Percentiles rank a stretch among this genome's conserved stretches.
Evolutionary conservation across 2,329 filamentous ascomycete genomes (phyloP).

Genomic region (Esteya vermicola): DNA sequence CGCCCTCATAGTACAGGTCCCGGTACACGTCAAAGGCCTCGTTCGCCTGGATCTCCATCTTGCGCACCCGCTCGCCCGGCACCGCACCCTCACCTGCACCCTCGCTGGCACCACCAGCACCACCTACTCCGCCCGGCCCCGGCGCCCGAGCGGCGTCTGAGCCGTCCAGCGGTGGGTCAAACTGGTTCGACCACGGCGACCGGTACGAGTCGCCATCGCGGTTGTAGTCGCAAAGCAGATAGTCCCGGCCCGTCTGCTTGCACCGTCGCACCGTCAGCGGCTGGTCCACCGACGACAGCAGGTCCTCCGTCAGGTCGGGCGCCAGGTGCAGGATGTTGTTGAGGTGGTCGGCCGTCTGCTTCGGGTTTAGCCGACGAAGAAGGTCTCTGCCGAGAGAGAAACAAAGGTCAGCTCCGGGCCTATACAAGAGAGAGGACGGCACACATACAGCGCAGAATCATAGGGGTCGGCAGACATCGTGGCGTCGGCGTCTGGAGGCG

Average conservation of each 20-base stretch:
- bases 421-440: not conserved
- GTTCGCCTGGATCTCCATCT: conserved; percentile 88
- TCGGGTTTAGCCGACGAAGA: conserved; percentile 91
- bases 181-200: conserved; percentile 98
- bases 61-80: conserved; percentile 78
- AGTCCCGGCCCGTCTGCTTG: conserved; percentile 80
- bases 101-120: conserved; percentile 36
- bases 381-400: conserved; percentile 55
- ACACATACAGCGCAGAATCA: conserved; percentile 59
- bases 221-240: conserved; percentile 98
- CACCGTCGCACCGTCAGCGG: conserved; percentile 78
- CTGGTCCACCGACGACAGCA: conserved; percentile 94
- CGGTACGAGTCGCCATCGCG: conserved; percentile 96
- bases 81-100: conserved; percentile 65
- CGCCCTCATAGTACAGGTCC: conserved; percentile 93
- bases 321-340: conserved; percentile 77
- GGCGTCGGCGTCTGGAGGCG: not conserved
- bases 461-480: conserved; percentile 44
- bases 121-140: conserved; percentile 32
- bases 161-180: conserved; percentile 72
- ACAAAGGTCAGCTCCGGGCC: not conserved
- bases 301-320: conserved; percentile 88
- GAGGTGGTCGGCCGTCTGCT: conserved; percentile 78
- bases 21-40: conserved; percentile 95
- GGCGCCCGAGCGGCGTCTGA: conserved; percentile 27